Evolutionary conservation across 2,329 filamentous ascomycete species (phyloP), one percentile per base, ranked within the genome.

Genomic region (Aureobasidium lini): DNA sequence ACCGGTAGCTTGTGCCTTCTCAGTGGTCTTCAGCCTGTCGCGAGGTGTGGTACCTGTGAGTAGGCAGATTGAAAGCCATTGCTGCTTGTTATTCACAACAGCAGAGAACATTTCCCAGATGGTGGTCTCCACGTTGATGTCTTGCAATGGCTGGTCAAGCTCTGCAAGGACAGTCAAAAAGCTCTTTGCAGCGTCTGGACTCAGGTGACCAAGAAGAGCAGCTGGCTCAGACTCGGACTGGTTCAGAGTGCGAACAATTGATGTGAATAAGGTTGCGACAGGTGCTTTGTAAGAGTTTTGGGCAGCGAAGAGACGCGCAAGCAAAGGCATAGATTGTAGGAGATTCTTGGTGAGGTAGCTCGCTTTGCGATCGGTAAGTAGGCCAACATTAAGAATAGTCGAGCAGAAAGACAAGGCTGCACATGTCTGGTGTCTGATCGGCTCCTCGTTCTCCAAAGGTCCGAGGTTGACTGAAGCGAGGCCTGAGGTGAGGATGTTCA

Each of bases 11-110:
- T 61, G 48, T 31, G 80, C 76, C 64, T 81, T 81, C 48, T 77
- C 73, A 48, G 71, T 71, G 46, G 78, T 79, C 49, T 86, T 85
- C 67, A 90, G 76, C 5, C 87, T 83, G 65, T 94, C 85, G 62
- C 89, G 84, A 4, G 93, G 91, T 0, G 90, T 90, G 68, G 86
- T 87, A 23, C 92, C 94, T 6, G 91, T 96, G 40, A 97, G 83
- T 8, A 99, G 80, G 69, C 92, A 95, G 62, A 96, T 90, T 0
- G 93, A 90, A 77, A 99, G 89, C 89, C 93, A 97, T 69, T 96
- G 92, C 70, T 99, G 94, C 63, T 90, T 86, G 70, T 90, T 92
- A 64, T 88, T 88, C 62, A 99, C 83, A 48, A 97, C 87, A 3
- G 87, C 86, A 2, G 92, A 89, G 57, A 97, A 84, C 68, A 99